Conservation (phyloP, 495 filamentous ascomycete genomes). For the Trichocladium uniseriatum region DNA sequence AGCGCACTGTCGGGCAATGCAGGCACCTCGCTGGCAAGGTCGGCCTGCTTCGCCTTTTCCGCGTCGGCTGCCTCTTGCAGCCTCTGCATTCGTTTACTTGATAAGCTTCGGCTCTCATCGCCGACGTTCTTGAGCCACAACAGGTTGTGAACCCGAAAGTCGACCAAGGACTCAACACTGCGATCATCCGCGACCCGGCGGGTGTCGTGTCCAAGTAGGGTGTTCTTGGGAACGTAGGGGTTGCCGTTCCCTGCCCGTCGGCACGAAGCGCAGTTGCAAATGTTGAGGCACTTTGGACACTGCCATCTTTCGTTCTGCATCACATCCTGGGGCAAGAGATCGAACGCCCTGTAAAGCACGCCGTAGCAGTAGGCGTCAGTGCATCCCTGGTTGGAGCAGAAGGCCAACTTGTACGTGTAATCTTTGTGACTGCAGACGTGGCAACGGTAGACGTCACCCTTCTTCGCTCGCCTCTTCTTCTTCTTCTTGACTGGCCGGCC, state of each 20-base stretch:
- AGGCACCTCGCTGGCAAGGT: slow-evolving; percentile 18
- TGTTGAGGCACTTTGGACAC: slow-evolving; percentile 74
- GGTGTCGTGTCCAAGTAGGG: slow-evolving; percentile 81
- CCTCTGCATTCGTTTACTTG: slow-evolving; percentile 43
- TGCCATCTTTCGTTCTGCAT: slow-evolving; percentile 75
- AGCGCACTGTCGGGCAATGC: slow-evolving; percentile 19
- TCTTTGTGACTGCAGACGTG: slow-evolving; percentile 75
- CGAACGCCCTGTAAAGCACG: slow-evolving; percentile 77
- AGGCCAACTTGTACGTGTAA: slow-evolving; percentile 67
- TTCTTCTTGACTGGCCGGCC: slow-evolving; percentile 41
- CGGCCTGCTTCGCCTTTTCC: slow-evolving; percentile 40
- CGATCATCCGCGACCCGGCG: slow-evolving; percentile 77
- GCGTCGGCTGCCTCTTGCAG: slow-evolving; percentile 43
- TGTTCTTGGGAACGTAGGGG: slow-evolving; percentile 76
- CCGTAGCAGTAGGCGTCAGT: slow-evolving; percentile 75
- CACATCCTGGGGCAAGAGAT: slow-evolving; percentile 66
- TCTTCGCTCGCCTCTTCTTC: slow-evolving; percentile 31
- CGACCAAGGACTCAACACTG: slow-evolving; percentile 76
- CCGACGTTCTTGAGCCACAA: slow-evolving; percentile 54
- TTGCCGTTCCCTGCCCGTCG: slow-evolving; percentile 35
- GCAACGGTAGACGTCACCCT: slow-evolving; percentile 48
- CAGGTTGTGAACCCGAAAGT: slow-evolving; percentile 75
- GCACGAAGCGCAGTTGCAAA: slow-evolving; percentile 78
- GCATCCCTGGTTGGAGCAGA: slow-evolving; percentile 58
- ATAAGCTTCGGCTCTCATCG: slow-evolving; percentile 41